Percentiles rank a stretch among this genome's conserved stretches.
Evolutionary conservation across 2,329 filamentous ascomycete genomes (phyloP).

Genomic region (Alternaria sp.): DNA sequence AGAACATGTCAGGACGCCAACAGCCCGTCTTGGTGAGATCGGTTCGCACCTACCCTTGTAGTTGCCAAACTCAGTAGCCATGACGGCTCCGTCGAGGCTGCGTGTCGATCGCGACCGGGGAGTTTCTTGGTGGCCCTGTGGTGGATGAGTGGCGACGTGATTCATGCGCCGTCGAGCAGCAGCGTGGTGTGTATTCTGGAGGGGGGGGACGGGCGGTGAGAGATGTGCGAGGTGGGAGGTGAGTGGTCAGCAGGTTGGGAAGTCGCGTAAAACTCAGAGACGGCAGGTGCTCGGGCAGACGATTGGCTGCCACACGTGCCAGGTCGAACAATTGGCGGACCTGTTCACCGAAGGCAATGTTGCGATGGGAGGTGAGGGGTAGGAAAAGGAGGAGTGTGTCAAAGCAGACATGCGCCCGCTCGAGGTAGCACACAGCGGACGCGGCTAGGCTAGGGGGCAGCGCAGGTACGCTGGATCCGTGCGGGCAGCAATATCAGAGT

Average conservation of each 20-base stretch:
- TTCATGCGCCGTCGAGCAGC: slow-evolving; percentile 22
- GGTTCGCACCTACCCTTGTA: slow-evolving; percentile 35
- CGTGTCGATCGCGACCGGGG: slow-evolving; percentile 34
- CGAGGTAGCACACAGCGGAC: slow-evolving; percentile 28
- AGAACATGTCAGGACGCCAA: slow-evolving; percentile 18
- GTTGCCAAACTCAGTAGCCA: slow-evolving; percentile 46
- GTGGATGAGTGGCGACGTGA: slow-evolving; percentile 27
- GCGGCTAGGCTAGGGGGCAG: slow-evolving; percentile 18
- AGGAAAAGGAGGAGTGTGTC: slow-evolving; percentile 4
- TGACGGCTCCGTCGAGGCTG: slow-evolving; percentile 26
- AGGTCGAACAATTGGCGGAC: background rate
- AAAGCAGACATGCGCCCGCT: slow-evolving; percentile 27
- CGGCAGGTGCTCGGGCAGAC: slow-evolving; percentile 21
- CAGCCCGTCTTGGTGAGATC: slow-evolving; percentile 15
- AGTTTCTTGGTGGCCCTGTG: slow-evolving; percentile 13
- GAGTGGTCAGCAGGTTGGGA: slow-evolving; percentile 5
- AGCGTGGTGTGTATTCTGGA: slow-evolving; percentile 16
- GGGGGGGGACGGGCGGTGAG: slow-evolving; percentile 21
- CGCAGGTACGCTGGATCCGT: slow-evolving; percentile 39
- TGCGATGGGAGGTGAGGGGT: slow-evolving; percentile 7
- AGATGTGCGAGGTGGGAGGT: slow-evolving; percentile 6
- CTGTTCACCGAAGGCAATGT: background rate
- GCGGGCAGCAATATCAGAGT: slow-evolving; percentile 16
- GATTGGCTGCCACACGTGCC: slow-evolving; percentile 3
- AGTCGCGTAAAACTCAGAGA: background rate